Percentiles rank a stretch among this genome's conserved stretches.
Conservation (phyloP, 106 monocot genomes). For the Dioscorea zingiberensis region DNA sequence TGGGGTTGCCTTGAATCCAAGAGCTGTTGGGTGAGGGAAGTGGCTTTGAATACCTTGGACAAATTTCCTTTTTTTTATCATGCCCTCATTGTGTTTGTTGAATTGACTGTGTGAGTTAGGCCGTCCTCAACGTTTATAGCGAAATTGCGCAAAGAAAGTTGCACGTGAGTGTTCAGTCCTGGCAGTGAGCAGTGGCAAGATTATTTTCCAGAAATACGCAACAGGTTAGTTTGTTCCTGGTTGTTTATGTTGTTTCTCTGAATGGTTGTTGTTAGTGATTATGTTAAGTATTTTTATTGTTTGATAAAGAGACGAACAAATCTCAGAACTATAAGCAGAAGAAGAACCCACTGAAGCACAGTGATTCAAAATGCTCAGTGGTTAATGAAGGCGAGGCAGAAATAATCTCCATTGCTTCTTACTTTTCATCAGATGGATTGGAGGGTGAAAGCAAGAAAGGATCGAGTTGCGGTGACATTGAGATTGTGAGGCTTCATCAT, state of each 20-base stretch:
- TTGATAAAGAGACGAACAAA: not conserved
- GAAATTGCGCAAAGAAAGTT: constrained; percentile 57
- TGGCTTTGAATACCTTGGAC: not conserved
- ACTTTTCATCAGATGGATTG: constrained; percentile 8
- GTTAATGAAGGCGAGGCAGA: not conserved
- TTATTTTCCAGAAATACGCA: constrained; percentile 38
- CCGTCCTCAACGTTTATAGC: constrained; percentile 29
- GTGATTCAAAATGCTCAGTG: constrained; percentile 1
- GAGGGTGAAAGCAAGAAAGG: constrained; percentile 3
- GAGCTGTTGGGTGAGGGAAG: constrained; percentile 17
- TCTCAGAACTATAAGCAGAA: too few species aligned
- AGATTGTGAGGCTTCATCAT: not conserved
- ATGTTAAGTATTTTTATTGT: too few species aligned
- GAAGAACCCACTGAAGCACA: too few species aligned
- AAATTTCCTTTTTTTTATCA: not conserved
- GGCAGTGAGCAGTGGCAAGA: constrained; percentile 60
- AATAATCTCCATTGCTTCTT: not conserved
- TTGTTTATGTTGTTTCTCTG: not conserved
- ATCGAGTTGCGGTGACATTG: constrained; percentile 6
- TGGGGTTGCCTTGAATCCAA: constrained; percentile 21
- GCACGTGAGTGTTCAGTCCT: constrained; percentile 33
- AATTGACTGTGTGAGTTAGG: not conserved
- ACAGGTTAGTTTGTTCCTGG: constrained; percentile 7
- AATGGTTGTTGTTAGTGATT: not conserved
- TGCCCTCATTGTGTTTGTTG: not conserved